phyloP scores from a whole-genome alignment of 129 eudicot species.

The Dittrichia graveolens region DNA sequence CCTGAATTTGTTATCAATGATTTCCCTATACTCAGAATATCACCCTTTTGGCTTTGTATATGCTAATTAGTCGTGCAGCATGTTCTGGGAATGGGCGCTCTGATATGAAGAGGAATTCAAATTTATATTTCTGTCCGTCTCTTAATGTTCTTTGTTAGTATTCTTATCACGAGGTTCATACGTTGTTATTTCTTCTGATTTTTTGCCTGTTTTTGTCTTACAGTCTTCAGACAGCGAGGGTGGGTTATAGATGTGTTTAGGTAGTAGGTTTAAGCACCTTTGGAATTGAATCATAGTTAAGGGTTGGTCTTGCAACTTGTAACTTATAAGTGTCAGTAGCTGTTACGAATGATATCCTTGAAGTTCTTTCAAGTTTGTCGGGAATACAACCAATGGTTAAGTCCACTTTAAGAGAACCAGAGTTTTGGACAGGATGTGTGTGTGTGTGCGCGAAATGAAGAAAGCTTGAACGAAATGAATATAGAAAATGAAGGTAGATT shows the following conservation, averaged over 20 bases:
- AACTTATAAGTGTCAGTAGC: neutral
- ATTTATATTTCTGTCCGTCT: neutral
- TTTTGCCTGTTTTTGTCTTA: conserved; percentile 7
- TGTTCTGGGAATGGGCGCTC: too few species aligned
- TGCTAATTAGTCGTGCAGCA: neutral
- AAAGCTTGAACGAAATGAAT: conserved; percentile 2
- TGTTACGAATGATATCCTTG: neutral
- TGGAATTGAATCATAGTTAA: conserved; percentile 6
- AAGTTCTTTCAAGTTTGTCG: neutral
- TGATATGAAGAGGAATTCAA: neutral
- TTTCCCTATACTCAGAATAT: neutral
- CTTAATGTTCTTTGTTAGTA: neutral
- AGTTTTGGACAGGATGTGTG: neutral
- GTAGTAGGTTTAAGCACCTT: conserved; percentile 11
- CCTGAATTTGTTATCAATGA: neutral
- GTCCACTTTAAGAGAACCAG: neutral
- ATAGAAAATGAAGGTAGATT: neutral
- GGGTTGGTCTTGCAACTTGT: conserved; percentile 4
- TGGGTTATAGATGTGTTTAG: conserved; percentile 14
- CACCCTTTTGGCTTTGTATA: neutral
- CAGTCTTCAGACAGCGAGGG: neutral
- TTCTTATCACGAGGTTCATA: neutral
- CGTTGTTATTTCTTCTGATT: neutral
- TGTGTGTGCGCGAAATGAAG: neutral
- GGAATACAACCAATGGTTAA: neutral